These are phyloP conservation scores for Tricholoma bakamatsutake DNA, from an alignment of 768 basidiomycete species.

Conservation along the genomic window DNA sequence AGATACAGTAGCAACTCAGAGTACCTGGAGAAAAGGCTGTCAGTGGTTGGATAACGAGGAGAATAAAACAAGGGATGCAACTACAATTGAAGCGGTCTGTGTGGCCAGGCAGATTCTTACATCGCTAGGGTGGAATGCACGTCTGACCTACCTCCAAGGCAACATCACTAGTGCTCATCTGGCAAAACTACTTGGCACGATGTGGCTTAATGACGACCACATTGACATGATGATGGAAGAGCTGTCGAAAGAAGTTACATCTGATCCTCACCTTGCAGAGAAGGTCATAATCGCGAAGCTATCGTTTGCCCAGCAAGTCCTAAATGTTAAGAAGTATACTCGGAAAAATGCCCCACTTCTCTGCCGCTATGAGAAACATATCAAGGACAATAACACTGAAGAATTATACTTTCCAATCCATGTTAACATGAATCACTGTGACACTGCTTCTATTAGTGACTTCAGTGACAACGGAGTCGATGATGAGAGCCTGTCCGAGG, in stretches of 20 bases:
- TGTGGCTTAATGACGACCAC: constrained; percentile 6
- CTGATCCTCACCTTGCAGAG: background rate
- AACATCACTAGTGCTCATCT: constrained; percentile 1
- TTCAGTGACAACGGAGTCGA: too few species aligned
- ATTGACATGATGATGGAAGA: background rate
- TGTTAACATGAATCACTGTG: constrained; percentile 15
- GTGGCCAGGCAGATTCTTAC: background rate
- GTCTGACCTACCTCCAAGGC: background rate
- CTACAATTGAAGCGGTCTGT: background rate
- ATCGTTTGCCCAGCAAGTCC: background rate
- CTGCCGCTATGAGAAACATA: background rate
- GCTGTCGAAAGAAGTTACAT: constrained; percentile 2
- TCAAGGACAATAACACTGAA: background rate
- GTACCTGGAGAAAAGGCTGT: constrained; percentile 7
- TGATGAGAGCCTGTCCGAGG: background rate
- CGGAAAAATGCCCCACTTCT: background rate
- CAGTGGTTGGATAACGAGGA: constrained; percentile 7
- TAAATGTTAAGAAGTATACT: background rate
- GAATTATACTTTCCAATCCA: constrained; percentile 12
- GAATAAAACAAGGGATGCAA: background rate
- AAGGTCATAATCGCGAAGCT: constrained; percentile 6
- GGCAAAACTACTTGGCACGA: constrained; percentile 1
- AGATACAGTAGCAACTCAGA: background rate
- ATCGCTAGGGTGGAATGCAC: constrained; percentile 4
- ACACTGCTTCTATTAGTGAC: background rate